Base-by-base conservation (phyloP, 805 yeast genomes). In the Yarrowia porcina region DNA sequence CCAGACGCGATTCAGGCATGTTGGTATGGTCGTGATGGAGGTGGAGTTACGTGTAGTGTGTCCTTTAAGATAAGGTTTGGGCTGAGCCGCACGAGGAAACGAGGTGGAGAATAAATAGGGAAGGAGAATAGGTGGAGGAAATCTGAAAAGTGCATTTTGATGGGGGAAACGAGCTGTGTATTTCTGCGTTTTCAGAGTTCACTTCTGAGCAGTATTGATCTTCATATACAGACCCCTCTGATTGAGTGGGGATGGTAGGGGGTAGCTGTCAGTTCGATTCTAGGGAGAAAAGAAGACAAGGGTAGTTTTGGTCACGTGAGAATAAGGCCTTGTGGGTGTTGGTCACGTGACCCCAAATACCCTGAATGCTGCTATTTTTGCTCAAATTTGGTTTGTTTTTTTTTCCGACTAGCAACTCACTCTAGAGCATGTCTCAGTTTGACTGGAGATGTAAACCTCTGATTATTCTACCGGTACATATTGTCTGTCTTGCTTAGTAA, bases 1-100 rank as follows among this genome's bases (percentile, higher is more conserved):
- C 57, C 41, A 49, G 57, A 21, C 57, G 57, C 41, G 57, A 49
- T 33, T 49, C 57, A 10, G 57, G 57, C 57, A 49, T 49, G 50
- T 15, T 44, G 32, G 35, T 15, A 38, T 49, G 28, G 57, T 3
- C 8, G 28, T 25, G 4, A 12, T n/a, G 17, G 20, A 11, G 25
- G 13, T 45, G 25, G 36, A 12, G 30, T 44, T 25, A 44, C 50
- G 50, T 44, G 50, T 44, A 28, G 50, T 10, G 49, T 44, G 45
- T 41, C 45, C 44, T 41, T 41, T 23, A 41, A 25, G 50, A 44
- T 44, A 44, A 44, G 50, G 50, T 44, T 44, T 9, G 50, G 15
- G 44, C 21, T 15, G 45, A 41, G 45, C 28, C 28, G 45, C 45
- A 44, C 21, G 35, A 23, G 23, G 35, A 25, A 15, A 21, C 15